Percentiles rank a stretch among this genome's conserved stretches.
These are phyloP conservation scores for Aureobasidium sp. DNA, from an alignment of 2,329 filamentous ascomycete species.

Conservation along the genomic window DNA sequence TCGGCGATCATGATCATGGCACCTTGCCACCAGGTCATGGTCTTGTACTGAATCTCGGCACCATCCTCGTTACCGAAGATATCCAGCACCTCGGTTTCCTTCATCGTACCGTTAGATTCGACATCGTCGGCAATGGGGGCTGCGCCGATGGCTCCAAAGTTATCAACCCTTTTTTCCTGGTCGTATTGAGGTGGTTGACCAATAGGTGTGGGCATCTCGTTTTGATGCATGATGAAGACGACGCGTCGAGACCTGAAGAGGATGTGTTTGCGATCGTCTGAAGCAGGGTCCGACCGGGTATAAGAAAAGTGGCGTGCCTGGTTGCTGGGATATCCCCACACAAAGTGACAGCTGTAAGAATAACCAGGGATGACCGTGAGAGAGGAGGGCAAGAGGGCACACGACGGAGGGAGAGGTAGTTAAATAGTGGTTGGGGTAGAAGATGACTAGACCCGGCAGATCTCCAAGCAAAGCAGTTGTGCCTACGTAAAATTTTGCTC, in stretches of 20 bases:
- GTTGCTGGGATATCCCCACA: slow-evolving; percentile 2
- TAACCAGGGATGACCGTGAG: neutral
- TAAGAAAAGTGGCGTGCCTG: neutral
- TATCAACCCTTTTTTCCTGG: slow-evolving; percentile 3
- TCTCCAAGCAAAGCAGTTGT: neutral
- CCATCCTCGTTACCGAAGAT: slow-evolving; percentile 10
- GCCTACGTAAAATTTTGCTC: slow-evolving; percentile 6
- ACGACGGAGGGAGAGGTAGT: slow-evolving; percentile 7
- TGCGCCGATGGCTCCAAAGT: slow-evolving; percentile 1
- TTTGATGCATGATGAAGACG: neutral
- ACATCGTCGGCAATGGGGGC: neutral
- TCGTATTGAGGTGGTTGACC: slow-evolving; percentile 10
- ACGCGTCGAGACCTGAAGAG: neutral
- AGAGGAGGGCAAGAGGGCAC: neutral
- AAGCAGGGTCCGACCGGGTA: neutral
- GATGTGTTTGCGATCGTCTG: neutral
- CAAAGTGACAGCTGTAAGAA: slow-evolving; percentile 5
- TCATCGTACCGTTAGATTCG: slow-evolving; percentile 5
- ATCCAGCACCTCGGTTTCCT: slow-evolving; percentile 10
- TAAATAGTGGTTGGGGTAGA: slow-evolving; percentile 10
- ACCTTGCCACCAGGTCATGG: slow-evolving; percentile 39
- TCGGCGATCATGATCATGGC: slow-evolving; percentile 47
- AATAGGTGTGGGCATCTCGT: neutral
- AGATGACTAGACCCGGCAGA: neutral
- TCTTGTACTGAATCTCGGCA: slow-evolving; percentile 41